phyloP scores from a whole-genome alignment of 2,329 filamentous ascomycete genomes.

The Tolypocladium album region DNA sequence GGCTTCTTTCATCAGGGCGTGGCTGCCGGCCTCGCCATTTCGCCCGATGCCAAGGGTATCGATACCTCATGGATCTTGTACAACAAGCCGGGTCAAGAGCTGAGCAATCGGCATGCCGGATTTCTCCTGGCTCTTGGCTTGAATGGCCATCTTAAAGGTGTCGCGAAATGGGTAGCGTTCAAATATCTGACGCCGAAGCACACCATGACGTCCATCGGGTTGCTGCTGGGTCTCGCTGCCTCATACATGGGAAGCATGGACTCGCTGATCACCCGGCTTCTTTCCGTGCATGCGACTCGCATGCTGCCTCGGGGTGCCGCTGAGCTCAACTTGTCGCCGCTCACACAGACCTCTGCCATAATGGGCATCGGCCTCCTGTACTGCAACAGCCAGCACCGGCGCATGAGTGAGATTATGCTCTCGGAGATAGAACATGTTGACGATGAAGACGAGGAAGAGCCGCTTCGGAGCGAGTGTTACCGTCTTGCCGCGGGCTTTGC shows the following conservation, averaged over 20 bases:
- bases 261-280: conserved; percentile 78
- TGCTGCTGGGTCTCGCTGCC: conserved; percentile 84
- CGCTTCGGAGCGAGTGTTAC: conserved; percentile 88
- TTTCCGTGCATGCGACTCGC: conserved; percentile 91
- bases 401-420: conserved; percentile 98
- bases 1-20: conserved; percentile 97
- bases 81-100: conserved; percentile 79
- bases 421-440: conserved; percentile 91
- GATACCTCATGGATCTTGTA: conserved; percentile 98
- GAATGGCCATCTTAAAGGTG: conserved; percentile 85
- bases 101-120: conserved; percentile 93
- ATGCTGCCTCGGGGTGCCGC: conserved; percentile 89
- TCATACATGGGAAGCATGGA: conserved; percentile 98
- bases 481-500: conserved; percentile 88
- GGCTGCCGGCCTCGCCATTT: conserved; percentile 85
- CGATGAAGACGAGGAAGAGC: conserved; percentile 69
- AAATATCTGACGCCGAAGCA: conserved; percentile 99
- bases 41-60: conserved; percentile 79
- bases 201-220: conserved; percentile 95
- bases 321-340: conserved; percentile 82
- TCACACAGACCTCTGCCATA: conserved; percentile 90
- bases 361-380: conserved; percentile 96
- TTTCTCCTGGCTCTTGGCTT: conserved; percentile 84
- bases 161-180: conserved; percentile 98
- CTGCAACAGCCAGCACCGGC: conserved; percentile 87